These are phyloP conservation scores for Aspergillus incahuasiensis DNA, from an alignment of 495 filamentous ascomycete species.

Conservation along the genomic window DNA sequence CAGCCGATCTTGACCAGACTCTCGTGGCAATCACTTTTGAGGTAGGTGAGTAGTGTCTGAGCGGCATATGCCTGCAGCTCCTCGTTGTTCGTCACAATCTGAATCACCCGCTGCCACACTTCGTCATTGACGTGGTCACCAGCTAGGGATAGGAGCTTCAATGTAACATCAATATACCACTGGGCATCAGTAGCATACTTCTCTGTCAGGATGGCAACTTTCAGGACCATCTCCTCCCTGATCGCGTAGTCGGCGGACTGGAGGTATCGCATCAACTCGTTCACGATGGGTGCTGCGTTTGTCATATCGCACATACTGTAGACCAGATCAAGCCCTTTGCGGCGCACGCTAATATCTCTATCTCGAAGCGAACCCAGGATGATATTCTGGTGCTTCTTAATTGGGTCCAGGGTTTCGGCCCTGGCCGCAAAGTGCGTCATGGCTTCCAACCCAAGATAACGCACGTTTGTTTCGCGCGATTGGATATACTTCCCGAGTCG, in stretches of 20 bases:
- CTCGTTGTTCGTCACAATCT: conserved; percentile 99
- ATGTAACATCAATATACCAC: conserved; percentile 98
- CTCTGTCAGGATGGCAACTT: conserved; percentile 96
- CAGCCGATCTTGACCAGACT: conserved; percentile 96
- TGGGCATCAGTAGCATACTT: conserved; percentile 98
- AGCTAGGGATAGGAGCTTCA: conserved; percentile 91
- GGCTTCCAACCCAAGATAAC: conserved; percentile 93
- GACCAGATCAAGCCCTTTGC: conserved; percentile 91
- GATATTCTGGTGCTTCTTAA: conserved; percentile 95
- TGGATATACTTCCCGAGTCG: conserved; percentile 93
- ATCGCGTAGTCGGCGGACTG: conserved; percentile 97
- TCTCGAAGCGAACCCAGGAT: conserved; percentile 93
- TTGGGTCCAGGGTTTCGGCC: conserved; percentile 91
- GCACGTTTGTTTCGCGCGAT: conserved; percentile 94
- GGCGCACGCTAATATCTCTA: conserved; percentile 92
- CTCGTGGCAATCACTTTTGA: conserved; percentile 93
- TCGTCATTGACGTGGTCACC: conserved; percentile 99
- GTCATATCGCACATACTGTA: conserved; percentile 99
- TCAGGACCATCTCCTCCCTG: conserved; percentile 97
- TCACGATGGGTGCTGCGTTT: conserved; percentile 88
- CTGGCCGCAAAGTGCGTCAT: conserved; percentile 98
- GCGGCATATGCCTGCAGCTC: conserved; percentile 96
- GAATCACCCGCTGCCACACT: conserved; percentile 98
- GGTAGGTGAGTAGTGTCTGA: conserved; percentile 81
- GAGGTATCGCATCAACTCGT: conserved; percentile 88